A percentile compares a stretch with the other conserved stretches of the same genome.
Conservation (phyloP, 805 yeast species). For the Cyberlindnera maclurae region DNA sequence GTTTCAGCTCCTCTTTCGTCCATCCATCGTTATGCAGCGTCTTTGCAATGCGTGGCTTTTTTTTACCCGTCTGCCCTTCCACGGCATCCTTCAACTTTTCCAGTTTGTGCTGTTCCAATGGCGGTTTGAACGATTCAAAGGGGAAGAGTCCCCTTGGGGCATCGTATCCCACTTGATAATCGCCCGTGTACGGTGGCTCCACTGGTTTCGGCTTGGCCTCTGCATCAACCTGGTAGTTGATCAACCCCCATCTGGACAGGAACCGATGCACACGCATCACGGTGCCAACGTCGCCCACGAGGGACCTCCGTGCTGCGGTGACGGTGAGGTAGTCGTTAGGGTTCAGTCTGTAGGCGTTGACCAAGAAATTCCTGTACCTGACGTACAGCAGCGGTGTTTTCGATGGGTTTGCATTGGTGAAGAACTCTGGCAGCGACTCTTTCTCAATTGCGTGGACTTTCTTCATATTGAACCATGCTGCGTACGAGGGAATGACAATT, state of each 20-base stretch:
- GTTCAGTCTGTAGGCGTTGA: constrained; percentile 79
- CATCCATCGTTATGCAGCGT: constrained; percentile 43
- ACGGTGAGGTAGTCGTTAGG: constrained; percentile 86
- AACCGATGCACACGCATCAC: constrained; percentile 79
- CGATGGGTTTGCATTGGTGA: constrained; percentile 60
- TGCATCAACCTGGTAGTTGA: constrained; percentile 87
- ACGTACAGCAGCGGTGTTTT: constrained; percentile 79
- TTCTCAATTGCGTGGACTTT: constrained; percentile 71
- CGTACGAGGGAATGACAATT: constrained; percentile 79
- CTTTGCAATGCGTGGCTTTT: constrained; percentile 29
- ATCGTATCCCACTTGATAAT: constrained; percentile 70
- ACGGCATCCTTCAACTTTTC: constrained; percentile 34
- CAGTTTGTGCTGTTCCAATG: constrained; percentile 39
- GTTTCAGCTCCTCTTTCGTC: constrained; percentile 57
- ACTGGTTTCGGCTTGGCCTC: constrained; percentile 61
- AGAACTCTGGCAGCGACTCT: constrained; percentile 83
- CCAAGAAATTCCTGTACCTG: constrained; percentile 81
- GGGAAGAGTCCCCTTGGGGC: constrained; percentile 92
- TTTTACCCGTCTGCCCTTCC: constrained; percentile 14
- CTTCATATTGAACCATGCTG: constrained; percentile 76
- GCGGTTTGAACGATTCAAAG: constrained; percentile 71
- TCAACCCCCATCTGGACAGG: constrained; percentile 85
- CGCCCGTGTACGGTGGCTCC: constrained; percentile 71
- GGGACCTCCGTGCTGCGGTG: constrained; percentile 84
- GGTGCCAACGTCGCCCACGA: constrained; percentile 89